Conservation (phyloP, 2,329 filamentous ascomycete genomes). For the Catunica adiposa region DNA sequence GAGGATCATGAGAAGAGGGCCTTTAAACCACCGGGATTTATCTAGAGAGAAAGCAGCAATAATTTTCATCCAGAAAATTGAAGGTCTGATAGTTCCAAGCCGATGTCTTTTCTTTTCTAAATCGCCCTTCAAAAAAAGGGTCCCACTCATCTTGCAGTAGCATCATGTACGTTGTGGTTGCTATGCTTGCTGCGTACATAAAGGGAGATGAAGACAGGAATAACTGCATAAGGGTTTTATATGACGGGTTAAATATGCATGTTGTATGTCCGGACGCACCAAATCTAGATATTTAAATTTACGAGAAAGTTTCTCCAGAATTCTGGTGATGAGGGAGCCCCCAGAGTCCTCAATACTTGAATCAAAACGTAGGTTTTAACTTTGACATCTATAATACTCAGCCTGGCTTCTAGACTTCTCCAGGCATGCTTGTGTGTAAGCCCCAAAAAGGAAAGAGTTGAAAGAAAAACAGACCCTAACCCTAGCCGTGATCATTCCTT, state of each 20-base stretch:
- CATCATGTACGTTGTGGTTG: slow-evolving; percentile 1
- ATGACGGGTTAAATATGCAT: not conserved
- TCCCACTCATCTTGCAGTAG: not conserved
- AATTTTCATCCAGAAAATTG: not conserved
- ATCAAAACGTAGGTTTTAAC: not conserved
- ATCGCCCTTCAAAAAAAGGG: not conserved
- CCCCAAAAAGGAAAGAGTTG: slow-evolving; percentile 2
- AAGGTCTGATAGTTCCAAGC: not conserved
- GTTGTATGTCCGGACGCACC: not conserved
- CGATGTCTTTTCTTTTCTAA: not conserved
- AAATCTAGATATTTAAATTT: not conserved
- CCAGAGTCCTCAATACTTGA: not conserved
- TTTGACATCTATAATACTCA: not conserved
- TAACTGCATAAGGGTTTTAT: not conserved
- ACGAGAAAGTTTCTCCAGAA: no score
- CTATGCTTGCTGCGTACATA: not conserved
- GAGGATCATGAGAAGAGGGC: not conserved
- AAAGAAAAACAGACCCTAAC: not conserved
- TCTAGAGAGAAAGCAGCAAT: no score
- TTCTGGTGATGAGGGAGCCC: not conserved
- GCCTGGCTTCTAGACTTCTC: not conserved
- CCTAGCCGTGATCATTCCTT: not conserved
- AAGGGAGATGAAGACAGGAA: not conserved
- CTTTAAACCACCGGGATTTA: no score
- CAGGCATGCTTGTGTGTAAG: not conserved